Evolutionary conservation across 2,329 filamentous ascomycete genomes (phyloP).

Genomic region (Alternaria gaisen): DNA sequence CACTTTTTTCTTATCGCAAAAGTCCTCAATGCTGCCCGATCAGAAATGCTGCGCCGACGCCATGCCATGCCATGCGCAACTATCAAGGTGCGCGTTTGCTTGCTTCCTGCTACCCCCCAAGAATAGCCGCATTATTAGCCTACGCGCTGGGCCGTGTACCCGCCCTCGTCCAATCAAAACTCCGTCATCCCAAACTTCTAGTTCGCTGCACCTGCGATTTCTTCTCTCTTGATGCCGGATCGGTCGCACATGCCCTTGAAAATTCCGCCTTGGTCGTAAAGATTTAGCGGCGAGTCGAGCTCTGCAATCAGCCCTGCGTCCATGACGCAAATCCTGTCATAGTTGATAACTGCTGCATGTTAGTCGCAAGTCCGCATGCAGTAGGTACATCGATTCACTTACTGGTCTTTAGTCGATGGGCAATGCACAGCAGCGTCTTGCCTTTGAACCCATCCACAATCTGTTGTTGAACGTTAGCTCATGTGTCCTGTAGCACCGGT

Average conservation of each 20-base stretch:
- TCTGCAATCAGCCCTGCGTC: slow-evolving; percentile 88
- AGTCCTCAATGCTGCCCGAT: slow-evolving; percentile 10
- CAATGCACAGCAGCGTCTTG: slow-evolving; percentile 90
- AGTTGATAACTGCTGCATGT: slow-evolving; percentile 72
- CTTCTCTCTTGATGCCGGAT: slow-evolving; percentile 73
- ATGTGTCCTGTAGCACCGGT: not conserved
- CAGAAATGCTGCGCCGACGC: slow-evolving; percentile 33
- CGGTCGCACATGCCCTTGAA: slow-evolving; percentile 91
- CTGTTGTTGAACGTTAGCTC: slow-evolving; percentile 71
- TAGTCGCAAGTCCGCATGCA: not conserved
- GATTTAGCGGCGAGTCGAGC: slow-evolving; percentile 75
- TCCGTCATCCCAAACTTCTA: slow-evolving; percentile 2
- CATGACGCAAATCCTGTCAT: slow-evolving; percentile 98
- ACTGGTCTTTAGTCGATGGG: slow-evolving; percentile 82
- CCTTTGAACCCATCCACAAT: slow-evolving; percentile 86
- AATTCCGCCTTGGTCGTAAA: slow-evolving; percentile 80
- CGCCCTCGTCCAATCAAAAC: slow-evolving; percentile 12
- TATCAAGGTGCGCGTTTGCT: slow-evolving; percentile 12
- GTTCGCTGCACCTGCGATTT: slow-evolving; percentile 51
- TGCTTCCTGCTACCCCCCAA: slow-evolving; percentile 7
- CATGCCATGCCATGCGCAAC: slow-evolving; percentile 27
- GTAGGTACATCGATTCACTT: not conserved
- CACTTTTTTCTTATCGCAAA: slow-evolving; percentile 1
- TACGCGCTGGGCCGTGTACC: slow-evolving; percentile 24
- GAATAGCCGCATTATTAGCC: slow-evolving; percentile 23